These are phyloP conservation scores for Lachnellula hyalina DNA, from an alignment of 2,329 filamentous ascomycete genomes.

Conservation along the genomic window DNA sequence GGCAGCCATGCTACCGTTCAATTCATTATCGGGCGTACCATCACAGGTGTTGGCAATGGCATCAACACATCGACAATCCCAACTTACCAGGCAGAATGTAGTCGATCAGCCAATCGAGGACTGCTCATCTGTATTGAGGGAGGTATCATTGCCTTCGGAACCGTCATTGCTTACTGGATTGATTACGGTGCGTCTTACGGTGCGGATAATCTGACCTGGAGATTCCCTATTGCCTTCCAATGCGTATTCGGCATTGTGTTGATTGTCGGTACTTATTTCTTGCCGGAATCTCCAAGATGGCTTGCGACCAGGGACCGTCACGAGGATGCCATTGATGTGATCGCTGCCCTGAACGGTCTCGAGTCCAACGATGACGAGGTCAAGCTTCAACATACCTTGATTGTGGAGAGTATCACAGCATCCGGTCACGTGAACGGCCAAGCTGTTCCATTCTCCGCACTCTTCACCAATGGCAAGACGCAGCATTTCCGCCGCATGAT, in stretches of 20 bases:
- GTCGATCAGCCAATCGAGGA: conserved; percentile 39
- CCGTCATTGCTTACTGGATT: conserved; percentile 95
- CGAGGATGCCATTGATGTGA: conserved; percentile 94
- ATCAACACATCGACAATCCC: conserved; percentile 44
- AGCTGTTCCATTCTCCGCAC: conserved; percentile 33
- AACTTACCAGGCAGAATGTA: conserved; percentile 61
- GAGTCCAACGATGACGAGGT: conserved; percentile 40
- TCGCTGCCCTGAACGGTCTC: conserved; percentile 83
- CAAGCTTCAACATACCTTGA: conserved; percentile 29
- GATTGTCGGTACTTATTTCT: conserved; percentile 76
- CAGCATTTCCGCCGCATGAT: conserved; percentile 50
- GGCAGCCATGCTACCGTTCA: conserved; percentile 41
- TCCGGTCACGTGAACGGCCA: conserved; percentile 27
- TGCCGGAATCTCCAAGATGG: conserved; percentile 96
- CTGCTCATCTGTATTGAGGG: conserved; percentile 49
- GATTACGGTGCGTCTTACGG: conserved; percentile 96
- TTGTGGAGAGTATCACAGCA: conserved; percentile 35
- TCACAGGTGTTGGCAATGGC: conserved; percentile 48
- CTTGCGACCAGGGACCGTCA: conserved; percentile 93
- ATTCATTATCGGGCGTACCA: conserved; percentile 47
- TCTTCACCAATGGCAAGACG: conserved; percentile 48
- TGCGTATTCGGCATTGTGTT: conserved; percentile 86
- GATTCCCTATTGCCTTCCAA: conserved; percentile 83
- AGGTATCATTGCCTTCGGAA: conserved; percentile 49
- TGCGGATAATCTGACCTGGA: conserved; percentile 78